phyloP scores from a whole-genome alignment of 2,329 filamentous ascomycete species.

The Nemania bipapillata region DNA sequence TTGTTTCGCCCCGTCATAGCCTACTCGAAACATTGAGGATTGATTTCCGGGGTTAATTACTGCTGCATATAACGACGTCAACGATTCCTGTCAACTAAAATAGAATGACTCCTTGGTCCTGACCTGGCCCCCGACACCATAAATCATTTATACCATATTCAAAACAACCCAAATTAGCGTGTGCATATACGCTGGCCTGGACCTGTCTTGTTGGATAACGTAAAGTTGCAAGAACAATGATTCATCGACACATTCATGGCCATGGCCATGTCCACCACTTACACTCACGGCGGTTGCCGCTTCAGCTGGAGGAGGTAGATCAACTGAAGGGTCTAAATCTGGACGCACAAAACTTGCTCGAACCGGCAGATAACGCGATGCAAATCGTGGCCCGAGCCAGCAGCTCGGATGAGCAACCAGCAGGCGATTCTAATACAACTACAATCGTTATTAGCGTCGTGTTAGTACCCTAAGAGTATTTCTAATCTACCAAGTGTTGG shows the following conservation, averaged over 20 bases:
- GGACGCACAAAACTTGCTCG: slow-evolving; percentile 14
- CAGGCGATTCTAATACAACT: slow-evolving; percentile 61
- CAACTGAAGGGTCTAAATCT: slow-evolving; percentile 35
- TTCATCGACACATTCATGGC: slow-evolving; percentile 41
- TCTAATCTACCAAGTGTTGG: slow-evolving; percentile 5
- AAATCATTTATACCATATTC: slow-evolving; percentile 12
- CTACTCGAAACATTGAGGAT: slow-evolving; percentile 11
- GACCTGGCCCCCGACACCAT: background rate
- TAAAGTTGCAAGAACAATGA: slow-evolving; percentile 39
- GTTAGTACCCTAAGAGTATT: slow-evolving; percentile 63
- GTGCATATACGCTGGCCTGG: background rate
- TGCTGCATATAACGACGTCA: slow-evolving; percentile 29
- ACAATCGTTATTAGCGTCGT: slow-evolving; percentile 75
- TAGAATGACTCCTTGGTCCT: slow-evolving; percentile 26
- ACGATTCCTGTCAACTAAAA: slow-evolving; percentile 27
- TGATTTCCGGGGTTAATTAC: slow-evolving; percentile 10
- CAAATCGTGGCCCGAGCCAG: slow-evolving; percentile 44
- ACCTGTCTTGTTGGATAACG: slow-evolving; percentile 4
- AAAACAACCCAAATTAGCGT: background rate
- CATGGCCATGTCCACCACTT: slow-evolving; percentile 43
- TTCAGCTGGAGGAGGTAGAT: slow-evolving; percentile 31
- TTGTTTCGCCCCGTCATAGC: slow-evolving; percentile 11
- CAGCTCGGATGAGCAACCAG: slow-evolving; percentile 69
- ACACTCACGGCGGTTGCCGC: slow-evolving; percentile 39
- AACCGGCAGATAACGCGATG: slow-evolving; percentile 29